Evolutionary conservation across 106 monocot genomes (phyloP), one percentile per base, ranked within the genome.

Genomic region (Dendrobium officinale): DNA sequence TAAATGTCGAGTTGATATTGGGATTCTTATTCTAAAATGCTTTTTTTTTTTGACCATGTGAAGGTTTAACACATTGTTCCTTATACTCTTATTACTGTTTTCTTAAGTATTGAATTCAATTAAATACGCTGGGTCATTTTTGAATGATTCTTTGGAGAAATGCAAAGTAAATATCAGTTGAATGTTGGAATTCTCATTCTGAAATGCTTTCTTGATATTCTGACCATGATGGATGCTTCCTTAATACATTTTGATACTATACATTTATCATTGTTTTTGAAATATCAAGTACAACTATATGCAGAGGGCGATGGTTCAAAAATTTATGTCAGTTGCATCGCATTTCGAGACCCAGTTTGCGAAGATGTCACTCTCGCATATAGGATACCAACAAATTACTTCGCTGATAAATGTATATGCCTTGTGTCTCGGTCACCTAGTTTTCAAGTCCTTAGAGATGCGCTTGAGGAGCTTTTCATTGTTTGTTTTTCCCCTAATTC

Each of bases 281-380:
- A 49, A 42, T 51, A 51, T 19, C 61, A 11, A 27, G 7, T 77
- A 18, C 51, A 66, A 70, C 82, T 83, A 49, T 54, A 54, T 88
- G 90, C 88, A 99, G 99, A 99, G 88, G 99, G 99, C 81, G 99
- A 99, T 91, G 99, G 99, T 33, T 93, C 95, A 20, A 99, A 99
- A 85, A 95, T 95, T 70, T 99, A 88, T 86, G 99, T 99, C 18
- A 90, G 95, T 80, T 99, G 99, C 81, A 93, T 99, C 87, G 91
- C 99, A 72, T 99, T 99, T 87, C 85, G 95, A 54, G 99, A 99
- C 86, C 89, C 88, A 72, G 87, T 99, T 72, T 99, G 93, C 85
- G 91, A 95, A 79, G 99, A 99, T 87, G 91, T 99, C 76, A 42
- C 79, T 58, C 81, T 89, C 79, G 91, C 99, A 61, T 91, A 99